Evolutionary conservation across 768 basidiomycete species (phyloP), one percentile per base, ranked within the genome.

Genomic region (Dacryopinax spathularia): DNA sequence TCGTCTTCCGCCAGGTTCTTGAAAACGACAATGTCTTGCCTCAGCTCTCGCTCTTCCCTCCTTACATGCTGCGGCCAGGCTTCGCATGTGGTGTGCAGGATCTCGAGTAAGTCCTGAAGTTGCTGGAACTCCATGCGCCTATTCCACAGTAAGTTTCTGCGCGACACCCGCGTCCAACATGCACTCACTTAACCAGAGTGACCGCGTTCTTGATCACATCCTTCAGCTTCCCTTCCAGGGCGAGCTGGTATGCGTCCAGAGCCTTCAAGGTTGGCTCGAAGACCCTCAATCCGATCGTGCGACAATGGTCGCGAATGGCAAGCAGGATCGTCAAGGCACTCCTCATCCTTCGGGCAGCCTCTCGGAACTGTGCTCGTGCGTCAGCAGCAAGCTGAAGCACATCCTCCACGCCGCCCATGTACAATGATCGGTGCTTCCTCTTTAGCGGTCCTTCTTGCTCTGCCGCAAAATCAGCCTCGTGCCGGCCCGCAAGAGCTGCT

Each of bases 81-180:
- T 9, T 56, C 48, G 29, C 48, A 56, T 56, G 48, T 56, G 12
- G 48, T 56, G 31, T 56, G 48, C 29, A 56, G 48, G 3, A 56
- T 29, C 18, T 56, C 48, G 13, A 56, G 48, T 29, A 56, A 56
- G 48, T 56, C 48, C 25, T 56, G 48, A 56, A 56, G 48, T 20
- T 56, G 48, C 25, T 56, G 48, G 20, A 56, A 56, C 48, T 56
- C 48, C 48, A 56, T 56, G 5, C 48, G 48, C 48, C 48, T 56
- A 20, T 31, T 3, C 15, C 48, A 29, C 9, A 29, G 25, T 6
- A 56, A 20, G 43, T 44, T 6, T 27, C 48, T 3, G 3, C 9
- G 25, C 15, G 25, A 56, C 25, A 31, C 25, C 10, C 43, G 25
- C 13, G 22, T 15, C 18, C 18, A 7, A n/a, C n/a, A 4, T 6